Conservation (phyloP, 768 basidiomycete genomes). For the Termitomyces sp. region DNA sequence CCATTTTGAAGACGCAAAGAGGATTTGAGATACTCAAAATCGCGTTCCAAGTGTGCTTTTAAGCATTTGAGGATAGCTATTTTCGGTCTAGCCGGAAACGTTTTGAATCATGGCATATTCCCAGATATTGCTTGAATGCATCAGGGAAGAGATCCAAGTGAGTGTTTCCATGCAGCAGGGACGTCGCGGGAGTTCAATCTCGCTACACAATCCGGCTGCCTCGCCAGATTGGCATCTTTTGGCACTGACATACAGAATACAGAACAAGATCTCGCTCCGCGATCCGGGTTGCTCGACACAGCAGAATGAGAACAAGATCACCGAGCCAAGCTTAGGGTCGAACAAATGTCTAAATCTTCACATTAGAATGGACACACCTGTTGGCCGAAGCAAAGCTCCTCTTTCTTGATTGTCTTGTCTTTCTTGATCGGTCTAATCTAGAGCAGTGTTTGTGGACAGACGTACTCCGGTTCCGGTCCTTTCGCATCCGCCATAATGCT, state of each 20-base stretch:
- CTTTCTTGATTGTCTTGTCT: background rate
- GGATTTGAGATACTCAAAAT: background rate
- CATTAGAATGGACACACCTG: background rate
- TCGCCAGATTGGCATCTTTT: slow-evolving; percentile 9
- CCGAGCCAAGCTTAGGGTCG: background rate
- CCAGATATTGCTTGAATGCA: slow-evolving; percentile 8
- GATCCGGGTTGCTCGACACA: background rate
- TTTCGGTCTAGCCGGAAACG: slow-evolving; percentile 6
- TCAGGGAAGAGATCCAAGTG: slow-evolving; percentile 6
- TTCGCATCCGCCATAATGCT: background rate
- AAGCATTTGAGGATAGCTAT: slow-evolving; percentile 2
- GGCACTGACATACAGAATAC: slow-evolving; percentile 2
- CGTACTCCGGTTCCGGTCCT: background rate
- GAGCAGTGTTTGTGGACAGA: background rate
- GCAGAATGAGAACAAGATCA: background rate
- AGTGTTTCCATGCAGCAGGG: background rate
- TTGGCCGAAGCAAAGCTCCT: background rate
- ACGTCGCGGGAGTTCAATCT: background rate
- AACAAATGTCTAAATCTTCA: background rate
- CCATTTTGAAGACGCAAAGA: slow-evolving; percentile 8
- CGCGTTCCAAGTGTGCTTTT: slow-evolving; percentile 4
- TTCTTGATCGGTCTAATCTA: background rate
- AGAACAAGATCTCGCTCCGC: background rate
- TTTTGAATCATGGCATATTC: slow-evolving; percentile 1
- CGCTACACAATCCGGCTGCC: background rate